Evolutionary conservation across 192 early-diverging fungal genomes (phyloP), one percentile per base, ranked within the genome.

Genomic region (Coemansia umbellata): DNA sequence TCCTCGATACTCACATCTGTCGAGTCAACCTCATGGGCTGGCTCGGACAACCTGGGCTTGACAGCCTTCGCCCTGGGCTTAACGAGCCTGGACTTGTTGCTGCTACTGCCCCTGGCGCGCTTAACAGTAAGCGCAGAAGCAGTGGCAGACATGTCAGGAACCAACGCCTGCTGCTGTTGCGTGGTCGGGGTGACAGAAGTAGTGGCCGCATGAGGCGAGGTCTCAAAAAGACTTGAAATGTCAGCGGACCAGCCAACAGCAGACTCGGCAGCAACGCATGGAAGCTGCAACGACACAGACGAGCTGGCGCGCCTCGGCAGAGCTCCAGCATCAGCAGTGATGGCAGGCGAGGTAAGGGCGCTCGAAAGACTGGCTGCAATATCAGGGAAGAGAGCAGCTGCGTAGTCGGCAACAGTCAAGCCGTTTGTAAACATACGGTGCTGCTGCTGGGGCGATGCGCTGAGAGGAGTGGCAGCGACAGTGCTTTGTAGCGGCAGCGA

Each of bases 381-480:
- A 37, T 69, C 66, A 0, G 72, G 66, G 53, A 75, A 69, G 35
- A 75, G 61, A 31, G 55, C 71, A 1, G 71, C 72, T 0, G 72
- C 72, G 30, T 68, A 75, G 45, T 75, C 72, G 17, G 57, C 65
- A 36, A 69, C 65, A 14, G 63, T 52, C 44, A 66, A 33, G 18
- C 43, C 50, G 7, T 21, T 45, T 1, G 56, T 50, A 7, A 57
- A n/a, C 43, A 53, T 47, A 19, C 47, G 41, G 10, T 44, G 21
- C 19, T 51, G 64, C 23, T 36, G 53, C n/a, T 44, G 56, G 0
- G 45, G 35, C 17, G 45, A 33, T 23, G 42, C 37, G 13, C 15
- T 36, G 24, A 43, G 27, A 15, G 49, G 27, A 17, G 39, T 31
- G 2, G 51, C 44, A 2, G 22, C n/a, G 19, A 23, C 31, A 21